Evolutionary conservation across 345 rosid genomes (phyloP).

Genomic region (Heritiera fomes): DNA sequence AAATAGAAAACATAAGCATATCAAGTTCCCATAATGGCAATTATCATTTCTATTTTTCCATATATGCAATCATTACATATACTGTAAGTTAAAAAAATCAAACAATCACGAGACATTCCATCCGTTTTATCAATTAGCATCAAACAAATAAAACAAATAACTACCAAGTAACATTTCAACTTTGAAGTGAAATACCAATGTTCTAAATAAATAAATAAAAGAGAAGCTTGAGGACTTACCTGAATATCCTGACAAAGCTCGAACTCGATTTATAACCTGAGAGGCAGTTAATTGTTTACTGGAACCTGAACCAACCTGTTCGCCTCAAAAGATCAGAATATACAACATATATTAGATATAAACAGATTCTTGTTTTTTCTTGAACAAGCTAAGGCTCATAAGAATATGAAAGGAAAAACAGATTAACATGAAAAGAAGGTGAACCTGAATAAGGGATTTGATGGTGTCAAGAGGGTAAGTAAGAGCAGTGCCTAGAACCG

Average conservation of each 20-base stretch:
- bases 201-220: constrained; percentile 6
- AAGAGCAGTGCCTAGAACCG: constrained; percentile 62
- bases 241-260: constrained; percentile 57
- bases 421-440: not conserved
- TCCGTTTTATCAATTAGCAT: not conserved
- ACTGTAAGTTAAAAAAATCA: not conserved
- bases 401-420: not conserved
- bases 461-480: constrained; percentile 85
- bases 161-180: not conserved
- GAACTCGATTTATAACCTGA: constrained; percentile 60
- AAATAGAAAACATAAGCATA: not conserved
- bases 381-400: not conserved
- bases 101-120: not conserved
- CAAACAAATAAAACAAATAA: not conserved
- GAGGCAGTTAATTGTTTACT: constrained; percentile 47
- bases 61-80: not conserved
- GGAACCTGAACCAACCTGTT: constrained; percentile 83
- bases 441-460: constrained; percentile 83
- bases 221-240: constrained; percentile 34
- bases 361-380: not conserved
- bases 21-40: not conserved
- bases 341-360: not conserved
- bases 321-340: constrained; percentile 3
- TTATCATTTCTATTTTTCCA: too few species aligned
- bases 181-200: not conserved